phyloP scores from a whole-genome alignment of 2,329 filamentous ascomycete genomes.

The Fusarium brevicatenulatum region DNA sequence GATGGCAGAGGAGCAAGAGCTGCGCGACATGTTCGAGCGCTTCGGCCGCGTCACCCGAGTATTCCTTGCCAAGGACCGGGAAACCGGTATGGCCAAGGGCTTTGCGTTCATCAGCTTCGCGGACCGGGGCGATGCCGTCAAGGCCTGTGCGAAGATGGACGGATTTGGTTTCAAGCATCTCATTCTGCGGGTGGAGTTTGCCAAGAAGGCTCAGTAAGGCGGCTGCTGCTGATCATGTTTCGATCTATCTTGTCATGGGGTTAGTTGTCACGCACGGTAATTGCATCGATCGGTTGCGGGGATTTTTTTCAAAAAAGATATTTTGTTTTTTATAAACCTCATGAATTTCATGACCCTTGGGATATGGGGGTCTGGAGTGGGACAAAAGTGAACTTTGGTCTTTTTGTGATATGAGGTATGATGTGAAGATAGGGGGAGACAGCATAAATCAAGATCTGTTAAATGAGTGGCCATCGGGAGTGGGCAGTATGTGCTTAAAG shows the following conservation, averaged over 20 bases:
- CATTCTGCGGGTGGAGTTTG: constrained; percentile 88
- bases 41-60: constrained; percentile 97
- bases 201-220: constrained; percentile 71
- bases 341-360: constrained; percentile 45
- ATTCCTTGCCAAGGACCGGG: constrained; percentile 97
- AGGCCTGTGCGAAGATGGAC: constrained; percentile 97
- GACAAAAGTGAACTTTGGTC: constrained; percentile 38
- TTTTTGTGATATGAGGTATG: constrained; percentile 30
- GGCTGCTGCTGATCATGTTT: constrained; percentile 39
- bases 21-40: constrained; percentile 97
- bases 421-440: constrained; percentile 4
- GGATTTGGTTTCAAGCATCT: constrained; percentile 91
- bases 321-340: constrained; percentile 33
- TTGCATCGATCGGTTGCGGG: constrained; percentile 43
- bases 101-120: constrained; percentile 99
- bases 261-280: constrained; percentile 44
- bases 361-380: constrained; percentile 33
- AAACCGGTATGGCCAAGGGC: constrained; percentile 95
- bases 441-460: constrained; percentile 16
- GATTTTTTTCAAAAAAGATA: constrained; percentile 1
- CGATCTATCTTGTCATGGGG: constrained; percentile 44
- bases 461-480: neutral
- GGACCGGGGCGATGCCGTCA: constrained; percentile 87
- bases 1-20: constrained; percentile 94
- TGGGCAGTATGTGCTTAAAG: neutral